Evolutionary conservation across 805 yeast genomes (phyloP).

Genomic region (Candida endomychidarum): DNA sequence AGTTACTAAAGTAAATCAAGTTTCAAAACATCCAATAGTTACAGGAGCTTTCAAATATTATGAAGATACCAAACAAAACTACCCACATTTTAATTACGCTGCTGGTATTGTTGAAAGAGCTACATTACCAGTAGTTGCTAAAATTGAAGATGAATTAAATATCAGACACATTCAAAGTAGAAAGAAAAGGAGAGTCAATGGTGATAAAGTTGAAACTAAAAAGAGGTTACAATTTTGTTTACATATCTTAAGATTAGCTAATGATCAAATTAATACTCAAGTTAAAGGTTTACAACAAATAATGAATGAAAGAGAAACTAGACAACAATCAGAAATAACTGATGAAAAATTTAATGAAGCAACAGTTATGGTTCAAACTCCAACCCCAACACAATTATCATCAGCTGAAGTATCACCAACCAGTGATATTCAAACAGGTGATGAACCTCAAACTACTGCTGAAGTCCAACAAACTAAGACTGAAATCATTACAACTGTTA

Average conservation of each 20-base stretch:
- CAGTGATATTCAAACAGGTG: too few species aligned
- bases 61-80: constrained; percentile 46
- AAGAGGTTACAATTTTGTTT: constrained; percentile 75
- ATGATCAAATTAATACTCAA: constrained; percentile 67
- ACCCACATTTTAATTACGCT: constrained; percentile 54
- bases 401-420: not conserved
- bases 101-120: constrained; percentile 60
- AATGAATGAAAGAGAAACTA: constrained; percentile 46
- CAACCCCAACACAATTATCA: constrained; percentile 8
- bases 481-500: constrained; percentile 86
- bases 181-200: constrained; percentile 15
- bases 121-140: constrained; percentile 53
- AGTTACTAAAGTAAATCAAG: constrained; percentile 37
- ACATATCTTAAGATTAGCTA: constrained; percentile 78
- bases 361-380: constrained; percentile 14
- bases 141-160: constrained; percentile 46
- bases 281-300: constrained; percentile 59
- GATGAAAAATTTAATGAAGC: constrained; percentile 7
- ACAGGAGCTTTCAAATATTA: constrained; percentile 50
- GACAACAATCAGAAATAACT: not conserved
- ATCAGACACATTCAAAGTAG: constrained; percentile 27
- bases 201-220: constrained; percentile 53
- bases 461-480: constrained; percentile 53
- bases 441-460: not conserved
- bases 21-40: constrained; percentile 41